Conservation (phyloP, 805 yeast genomes). For the Monosporozyma aquatica region DNA sequence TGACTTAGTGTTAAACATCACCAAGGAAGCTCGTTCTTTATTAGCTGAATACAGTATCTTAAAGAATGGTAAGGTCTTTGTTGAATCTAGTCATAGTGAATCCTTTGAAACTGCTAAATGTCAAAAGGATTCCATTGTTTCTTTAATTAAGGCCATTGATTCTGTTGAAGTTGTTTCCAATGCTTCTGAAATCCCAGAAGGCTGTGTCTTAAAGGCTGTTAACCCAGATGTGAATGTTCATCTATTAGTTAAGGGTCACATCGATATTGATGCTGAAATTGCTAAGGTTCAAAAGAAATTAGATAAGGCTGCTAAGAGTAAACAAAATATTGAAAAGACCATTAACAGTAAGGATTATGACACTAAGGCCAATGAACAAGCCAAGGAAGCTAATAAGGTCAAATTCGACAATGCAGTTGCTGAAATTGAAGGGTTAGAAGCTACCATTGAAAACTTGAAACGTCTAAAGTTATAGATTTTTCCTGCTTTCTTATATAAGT, state of each 20-base stretch:
- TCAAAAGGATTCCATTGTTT: conserved; percentile 79
- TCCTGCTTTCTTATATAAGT: not conserved
- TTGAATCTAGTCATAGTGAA: conserved; percentile 51
- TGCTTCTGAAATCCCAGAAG: conserved; percentile 62
- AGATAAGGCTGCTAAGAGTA: conserved; percentile 50
- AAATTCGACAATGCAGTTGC: conserved; percentile 66
- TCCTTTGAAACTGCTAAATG: conserved; percentile 45
- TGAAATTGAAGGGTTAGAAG: conserved; percentile 82
- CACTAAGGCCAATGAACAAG: conserved; percentile 74
- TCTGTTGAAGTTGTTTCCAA: conserved; percentile 54
- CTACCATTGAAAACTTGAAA: conserved; percentile 78
- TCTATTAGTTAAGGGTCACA: conserved; percentile 85
- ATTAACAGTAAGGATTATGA: conserved; percentile 68
- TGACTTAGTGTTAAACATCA: conserved; percentile 74
- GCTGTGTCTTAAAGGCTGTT: conserved; percentile 81
- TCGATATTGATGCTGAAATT: conserved; percentile 88
- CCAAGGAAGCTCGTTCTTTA: conserved; percentile 86
- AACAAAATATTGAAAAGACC: conserved; percentile 58
- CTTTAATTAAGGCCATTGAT: conserved; percentile 86
- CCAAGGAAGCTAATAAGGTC: conserved; percentile 63
- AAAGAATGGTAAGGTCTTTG: conserved; percentile 78
- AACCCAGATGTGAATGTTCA: conserved; percentile 78
- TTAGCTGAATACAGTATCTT: conserved; percentile 82
- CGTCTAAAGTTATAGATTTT: conserved; percentile 48
- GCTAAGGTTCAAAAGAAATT: conserved; percentile 72